phyloP scores from a whole-genome alignment of 2,329 filamentous ascomycete species.

The Neoascochyta sp. region DNA sequence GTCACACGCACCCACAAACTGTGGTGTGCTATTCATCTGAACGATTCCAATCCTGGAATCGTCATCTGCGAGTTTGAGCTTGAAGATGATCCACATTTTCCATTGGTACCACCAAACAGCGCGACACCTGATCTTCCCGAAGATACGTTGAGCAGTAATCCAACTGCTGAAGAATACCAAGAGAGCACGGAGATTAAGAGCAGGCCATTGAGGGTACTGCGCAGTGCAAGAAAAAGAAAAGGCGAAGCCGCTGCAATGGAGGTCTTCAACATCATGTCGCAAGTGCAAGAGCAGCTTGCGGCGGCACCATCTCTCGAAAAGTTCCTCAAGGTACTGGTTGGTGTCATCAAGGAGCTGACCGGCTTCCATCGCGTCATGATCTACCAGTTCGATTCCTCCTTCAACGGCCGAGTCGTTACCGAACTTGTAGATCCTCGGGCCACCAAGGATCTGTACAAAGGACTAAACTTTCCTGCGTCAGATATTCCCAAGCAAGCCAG shows the following conservation, averaged over 20 bases:
- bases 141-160: slow-evolving; percentile 69
- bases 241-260: slow-evolving; percentile 83
- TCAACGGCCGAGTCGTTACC: slow-evolving; percentile 83
- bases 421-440: slow-evolving; percentile 77
- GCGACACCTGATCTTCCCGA: slow-evolving; percentile 60
- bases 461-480: slow-evolving; percentile 81
- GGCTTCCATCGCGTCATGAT: slow-evolving; percentile 92
- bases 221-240: slow-evolving; percentile 69
- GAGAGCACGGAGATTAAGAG: slow-evolving; percentile 74
- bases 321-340: slow-evolving; percentile 77
- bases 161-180: slow-evolving; percentile 68
- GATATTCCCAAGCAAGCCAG: slow-evolving; percentile 83
- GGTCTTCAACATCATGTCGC: slow-evolving; percentile 86
- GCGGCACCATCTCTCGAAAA: slow-evolving; percentile 65
- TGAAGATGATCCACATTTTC: slow-evolving; percentile 69
- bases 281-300: slow-evolving; percentile 82
- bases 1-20: slow-evolving; percentile 60
- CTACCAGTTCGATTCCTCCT: slow-evolving; percentile 80
- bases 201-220: slow-evolving; percentile 71
- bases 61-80: slow-evolving; percentile 87
- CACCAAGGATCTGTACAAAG: slow-evolving; percentile 81
- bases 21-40: slow-evolving; percentile 84
- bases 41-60: slow-evolving; percentile 59
- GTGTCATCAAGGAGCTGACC: slow-evolving; percentile 83
- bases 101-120: slow-evolving; percentile 60